Percentiles rank a stretch among this genome's conserved stretches.
These are phyloP conservation scores for Sarcomyxa edulis DNA, from an alignment of 768 basidiomycete species.

Conservation along the genomic window DNA sequence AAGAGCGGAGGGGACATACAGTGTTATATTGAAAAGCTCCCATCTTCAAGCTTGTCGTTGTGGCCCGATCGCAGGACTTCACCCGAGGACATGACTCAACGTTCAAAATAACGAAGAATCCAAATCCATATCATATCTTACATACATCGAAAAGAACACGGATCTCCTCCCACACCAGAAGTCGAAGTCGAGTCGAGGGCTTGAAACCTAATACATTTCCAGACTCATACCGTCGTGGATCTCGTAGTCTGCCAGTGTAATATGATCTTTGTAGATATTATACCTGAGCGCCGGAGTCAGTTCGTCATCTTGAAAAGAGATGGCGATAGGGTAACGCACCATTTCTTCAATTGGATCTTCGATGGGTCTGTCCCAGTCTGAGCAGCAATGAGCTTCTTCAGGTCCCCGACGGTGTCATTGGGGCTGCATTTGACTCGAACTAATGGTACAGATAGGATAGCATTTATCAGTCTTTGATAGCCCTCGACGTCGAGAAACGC, in stretches of 20 bases:
- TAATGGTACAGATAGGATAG: constrained; percentile 22
- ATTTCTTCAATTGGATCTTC: constrained; percentile 97
- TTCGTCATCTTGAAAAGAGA: neutral
- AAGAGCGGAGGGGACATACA: too few species aligned
- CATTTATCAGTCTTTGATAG: constrained; percentile 2
- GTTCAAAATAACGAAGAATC: too few species aligned
- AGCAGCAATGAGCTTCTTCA: constrained; percentile 95
- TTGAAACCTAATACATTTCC: constrained; percentile 84
- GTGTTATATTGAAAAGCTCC: too few species aligned
- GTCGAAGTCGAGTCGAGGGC: too few species aligned
- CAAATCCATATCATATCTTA: too few species aligned
- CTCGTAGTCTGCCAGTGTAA: constrained; percentile 88
- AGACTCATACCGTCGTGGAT: constrained; percentile 91
- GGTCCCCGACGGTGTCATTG: constrained; percentile 94
- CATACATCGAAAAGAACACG: too few species aligned
- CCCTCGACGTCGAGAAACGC: constrained; percentile 1
- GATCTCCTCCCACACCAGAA: too few species aligned
- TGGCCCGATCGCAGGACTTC: too few species aligned
- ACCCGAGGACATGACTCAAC: too few species aligned
- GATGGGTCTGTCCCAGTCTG: constrained; percentile 83
- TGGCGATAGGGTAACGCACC: constrained; percentile 68
- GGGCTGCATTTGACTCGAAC: constrained; percentile 95
- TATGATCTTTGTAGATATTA: constrained; percentile 93
- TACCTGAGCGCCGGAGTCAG: constrained; percentile 58
- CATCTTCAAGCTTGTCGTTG: too few species aligned